Base-by-base conservation (phyloP, 2,329 filamentous ascomycete genomes). In the Aspergillus felis region DNA sequence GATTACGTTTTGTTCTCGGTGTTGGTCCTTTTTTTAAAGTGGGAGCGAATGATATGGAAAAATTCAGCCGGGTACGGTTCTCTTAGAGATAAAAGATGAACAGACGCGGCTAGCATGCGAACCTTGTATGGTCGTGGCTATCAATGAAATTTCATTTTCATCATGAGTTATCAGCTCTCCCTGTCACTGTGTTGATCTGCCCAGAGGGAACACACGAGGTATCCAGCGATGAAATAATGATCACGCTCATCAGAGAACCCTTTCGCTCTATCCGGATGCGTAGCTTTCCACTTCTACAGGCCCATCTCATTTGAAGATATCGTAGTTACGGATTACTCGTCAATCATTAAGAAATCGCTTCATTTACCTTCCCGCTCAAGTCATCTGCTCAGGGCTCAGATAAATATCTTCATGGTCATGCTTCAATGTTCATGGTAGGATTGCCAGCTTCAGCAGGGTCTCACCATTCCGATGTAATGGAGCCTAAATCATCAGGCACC, bases 31-130 rank as follows among this genome's bases (percentile, higher is more conserved):
- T 67, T 71, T 71, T 62, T 65, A 67, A 66, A 62, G 59, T 64
- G 65, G 69, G 67, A 72, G 69, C 66, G 69, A 69, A 70, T 62
- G 61, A 63, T 67, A 72, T 64, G 68, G 64, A 68, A 72, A 71
- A 73, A 68, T 53, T 58, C 60, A 62, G 66, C 65, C 71, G 67
- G 67, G 68, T 68, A 70, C 62, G 67, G 66, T 72, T 71, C 67
- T 67, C 61, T 64, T 71, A 65, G 60, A 65, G 62, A 64, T 60
- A 61, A 63, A 64, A 68, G 64, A 66, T 72, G 68, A 68, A 66
- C 68, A 68, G 65, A 63, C 66, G 67, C 68, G 65, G 66, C 68
- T 70, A 67, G 69, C 64, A 60, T 61, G 58, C 64, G 62, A 64
- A 56, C 63, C 57, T 55, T 47, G 1, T 27, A 65, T 61, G 62